Evolutionary conservation across 1,284 basidiomycete species (phyloP).

Genomic region (Jaminaea rosea): DNA sequence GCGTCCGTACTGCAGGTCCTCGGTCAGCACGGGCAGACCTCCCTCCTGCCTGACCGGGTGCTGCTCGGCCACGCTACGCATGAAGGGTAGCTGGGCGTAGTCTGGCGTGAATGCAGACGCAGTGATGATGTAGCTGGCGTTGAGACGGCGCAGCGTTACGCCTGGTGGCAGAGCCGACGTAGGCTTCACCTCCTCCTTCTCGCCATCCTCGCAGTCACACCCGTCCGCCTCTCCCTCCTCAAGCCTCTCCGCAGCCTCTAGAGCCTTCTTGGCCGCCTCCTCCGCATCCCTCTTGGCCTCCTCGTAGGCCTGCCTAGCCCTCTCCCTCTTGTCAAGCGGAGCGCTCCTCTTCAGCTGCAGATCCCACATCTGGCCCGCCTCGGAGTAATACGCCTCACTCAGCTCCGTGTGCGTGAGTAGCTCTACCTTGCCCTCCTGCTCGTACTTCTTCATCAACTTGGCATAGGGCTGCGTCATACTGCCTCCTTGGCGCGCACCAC

Average conservation of each 20-base stretch:
- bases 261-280: background rate
- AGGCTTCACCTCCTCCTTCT: background rate
- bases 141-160: no score
- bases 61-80: slow-evolving; percentile 17
- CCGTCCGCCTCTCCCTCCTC: no score
- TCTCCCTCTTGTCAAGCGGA: background rate
- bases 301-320: background rate
- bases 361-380: slow-evolving; percentile 13
- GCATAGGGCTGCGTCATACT: slow-evolving; percentile 43
- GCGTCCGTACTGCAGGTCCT: slow-evolving; percentile 41
- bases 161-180: background rate
- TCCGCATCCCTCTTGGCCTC: background rate
- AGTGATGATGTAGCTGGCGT: slow-evolving; percentile 30
- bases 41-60: slow-evolving; percentile 31
- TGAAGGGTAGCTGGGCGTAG: slow-evolving; percentile 29
- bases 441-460: slow-evolving; percentile 23
- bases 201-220: background rate
- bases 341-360: slow-evolving; percentile 10
- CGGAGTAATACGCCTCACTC: slow-evolving; percentile 4
- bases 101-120: slow-evolving; percentile 40
- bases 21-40: slow-evolving; percentile 42
- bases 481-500: slow-evolving; percentile 38
- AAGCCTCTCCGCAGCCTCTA: no score
- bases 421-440: slow-evolving; percentile 24
- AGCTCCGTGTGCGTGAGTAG: slow-evolving; percentile 31